Base-by-base conservation (phyloP, 2,329 filamentous ascomycete species). In the Penicillium sp. region DNA sequence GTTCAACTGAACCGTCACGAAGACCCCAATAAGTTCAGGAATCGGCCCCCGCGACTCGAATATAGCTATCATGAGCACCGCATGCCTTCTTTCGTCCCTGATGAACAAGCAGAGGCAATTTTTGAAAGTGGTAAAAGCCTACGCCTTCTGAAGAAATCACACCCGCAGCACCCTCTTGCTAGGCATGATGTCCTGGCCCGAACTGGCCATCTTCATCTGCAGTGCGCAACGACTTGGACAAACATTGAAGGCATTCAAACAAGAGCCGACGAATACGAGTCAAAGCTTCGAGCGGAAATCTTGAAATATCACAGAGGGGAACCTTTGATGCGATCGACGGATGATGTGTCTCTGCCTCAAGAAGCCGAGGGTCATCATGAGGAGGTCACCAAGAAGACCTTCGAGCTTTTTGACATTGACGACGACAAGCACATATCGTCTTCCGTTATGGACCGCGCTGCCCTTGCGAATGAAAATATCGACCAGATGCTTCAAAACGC, bases 81-180 rank as follows among this genome's bases (percentile, higher is more conserved):
- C 58, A 85, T 94, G 74, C 90, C 90, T 0, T 77, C 80, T 2
- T 94, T 94, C 61, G 79, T 95, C 40, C 82, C 87, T 0, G 70
- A 77, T 5, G 90, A 94, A 53, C 83, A 92, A 60, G 87, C 85
- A 3, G 81, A 83, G 47, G 77, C 81, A 5, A 84, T 94, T n/a
- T 92, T 93, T 60, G 90, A 95, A 68, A 89, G 87, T 3, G 91
- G 90, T 3, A 84, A 83, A 63, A 93, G 89, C 67, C 73, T 96
- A 44, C 84, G 89, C 7, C 86, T 94, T 50, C 78, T 96, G 44
- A 83, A 86, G 62, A 76, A 79, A 19, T 85, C 88, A 61, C 89
- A 94, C 67, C 83, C 89, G 5, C 78, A 86, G 2, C 89, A 95
- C 67, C 85, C 87, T 0, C 75, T 94, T 37, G 82, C 84, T 13